phyloP scores from a whole-genome alignment of 2,329 filamentous ascomycete genomes.

The Neoascochyta sp. region DNA sequence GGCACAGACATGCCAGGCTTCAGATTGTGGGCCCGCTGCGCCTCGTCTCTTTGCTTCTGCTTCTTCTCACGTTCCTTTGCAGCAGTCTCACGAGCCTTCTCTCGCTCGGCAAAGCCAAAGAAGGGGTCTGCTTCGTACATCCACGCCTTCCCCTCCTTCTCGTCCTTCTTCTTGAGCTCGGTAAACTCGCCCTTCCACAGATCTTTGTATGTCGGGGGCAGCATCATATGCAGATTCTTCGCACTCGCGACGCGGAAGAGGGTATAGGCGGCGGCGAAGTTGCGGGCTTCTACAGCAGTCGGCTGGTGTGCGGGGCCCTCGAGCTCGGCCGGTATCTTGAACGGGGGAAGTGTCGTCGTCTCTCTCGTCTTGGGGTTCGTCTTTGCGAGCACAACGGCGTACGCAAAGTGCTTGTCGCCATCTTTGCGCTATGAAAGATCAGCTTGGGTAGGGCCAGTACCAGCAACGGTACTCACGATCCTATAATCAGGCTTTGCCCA shows the following conservation, averaged over 20 bases:
- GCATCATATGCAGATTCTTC: slow-evolving; percentile 91
- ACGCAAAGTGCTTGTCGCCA: slow-evolving; percentile 73
- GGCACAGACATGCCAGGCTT: slow-evolving; percentile 33
- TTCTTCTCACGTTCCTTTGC: slow-evolving; percentile 75
- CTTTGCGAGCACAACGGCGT: slow-evolving; percentile 67
- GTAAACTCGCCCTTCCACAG: slow-evolving; percentile 89
- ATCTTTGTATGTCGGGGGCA: slow-evolving; percentile 84
- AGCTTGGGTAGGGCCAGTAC: too few species aligned
- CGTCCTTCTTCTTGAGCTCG: slow-evolving; percentile 73
- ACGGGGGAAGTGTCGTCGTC: slow-evolving; percentile 69
- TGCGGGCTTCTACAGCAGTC: slow-evolving; percentile 82
- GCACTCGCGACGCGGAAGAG: slow-evolving; percentile 90
- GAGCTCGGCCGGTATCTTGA: slow-evolving; percentile 73
- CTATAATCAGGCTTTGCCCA: slow-evolving; percentile 94
- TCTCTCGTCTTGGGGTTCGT: slow-evolving; percentile 80
- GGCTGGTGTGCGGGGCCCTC: slow-evolving; percentile 72
- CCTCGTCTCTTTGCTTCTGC: slow-evolving; percentile 51
- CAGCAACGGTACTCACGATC: too few species aligned
- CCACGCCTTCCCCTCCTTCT: slow-evolving; percentile 73
- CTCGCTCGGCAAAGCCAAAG: slow-evolving; percentile 70
- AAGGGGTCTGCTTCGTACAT: slow-evolving; percentile 97
- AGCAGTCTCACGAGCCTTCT: slow-evolving; percentile 69
- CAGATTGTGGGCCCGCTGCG: slow-evolving; percentile 60
- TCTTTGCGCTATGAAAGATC: slow-evolving; percentile 54
- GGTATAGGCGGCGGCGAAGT: slow-evolving; percentile 88